Evolutionary conservation across 176 grass and related monocot genomes (phyloP).

Genomic region (Bothriochloa decipiens): DNA sequence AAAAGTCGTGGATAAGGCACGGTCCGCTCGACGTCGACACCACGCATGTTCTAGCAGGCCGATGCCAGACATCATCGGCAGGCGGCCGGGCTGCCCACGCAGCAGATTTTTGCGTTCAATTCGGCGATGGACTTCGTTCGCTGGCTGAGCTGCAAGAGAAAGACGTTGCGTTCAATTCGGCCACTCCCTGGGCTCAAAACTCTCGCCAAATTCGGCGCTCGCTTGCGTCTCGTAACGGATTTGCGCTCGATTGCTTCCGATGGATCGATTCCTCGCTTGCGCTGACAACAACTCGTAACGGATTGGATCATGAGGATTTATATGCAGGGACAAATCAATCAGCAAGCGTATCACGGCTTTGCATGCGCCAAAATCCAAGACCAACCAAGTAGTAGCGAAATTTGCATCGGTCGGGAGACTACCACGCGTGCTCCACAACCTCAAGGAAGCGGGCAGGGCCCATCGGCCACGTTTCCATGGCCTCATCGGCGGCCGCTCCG

Average conservation of each 20-base stretch:
- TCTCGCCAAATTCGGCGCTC: not conserved
- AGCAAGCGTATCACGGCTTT: not conserved
- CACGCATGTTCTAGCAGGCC: not conserved
- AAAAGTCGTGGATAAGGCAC: constrained; percentile 34
- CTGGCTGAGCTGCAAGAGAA: not conserved
- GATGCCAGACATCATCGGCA: not conserved
- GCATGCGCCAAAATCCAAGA: not conserved
- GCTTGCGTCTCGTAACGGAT: not conserved
- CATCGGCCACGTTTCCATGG: constrained; percentile 37
- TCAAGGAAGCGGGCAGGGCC: not conserved
- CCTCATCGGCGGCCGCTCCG: constrained; percentile 26
- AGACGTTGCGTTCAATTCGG: not conserved
- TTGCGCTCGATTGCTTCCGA: not conserved
- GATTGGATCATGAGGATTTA: not conserved
- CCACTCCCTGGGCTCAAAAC: not conserved
- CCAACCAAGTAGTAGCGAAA: not conserved
- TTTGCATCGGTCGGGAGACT: not conserved
- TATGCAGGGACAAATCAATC: not conserved
- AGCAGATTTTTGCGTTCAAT: not conserved
- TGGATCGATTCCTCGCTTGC: not conserved
- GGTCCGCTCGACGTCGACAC: not conserved
- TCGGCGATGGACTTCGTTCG: not conserved
- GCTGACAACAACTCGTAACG: constrained; percentile 19
- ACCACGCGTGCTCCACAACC: not conserved
- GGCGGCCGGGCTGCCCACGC: not conserved